A percentile compares a stretch with the other conserved stretches of the same genome.
Conservation (phyloP, 768 basidiomycete species). For the Pleurotus sapidus region DNA sequence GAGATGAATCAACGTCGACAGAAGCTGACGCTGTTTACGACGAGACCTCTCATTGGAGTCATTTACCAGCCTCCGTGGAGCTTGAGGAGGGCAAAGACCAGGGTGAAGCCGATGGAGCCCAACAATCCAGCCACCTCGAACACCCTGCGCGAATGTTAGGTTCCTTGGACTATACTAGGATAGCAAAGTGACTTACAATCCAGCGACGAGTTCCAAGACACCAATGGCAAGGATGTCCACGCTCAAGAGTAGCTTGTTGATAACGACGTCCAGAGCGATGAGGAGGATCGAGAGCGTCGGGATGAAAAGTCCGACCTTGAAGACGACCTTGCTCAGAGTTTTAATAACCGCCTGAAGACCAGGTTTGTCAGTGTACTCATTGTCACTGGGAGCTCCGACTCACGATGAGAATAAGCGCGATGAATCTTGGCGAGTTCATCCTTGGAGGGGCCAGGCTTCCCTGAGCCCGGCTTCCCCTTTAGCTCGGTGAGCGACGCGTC, state of each 20-base stretch:
- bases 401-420: constrained; percentile 22
- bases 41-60: not conserved
- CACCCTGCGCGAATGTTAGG: not conserved
- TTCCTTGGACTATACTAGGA: not conserved
- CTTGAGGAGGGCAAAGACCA: not conserved
- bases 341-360: constrained; percentile 19
- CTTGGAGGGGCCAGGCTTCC: constrained; percentile 21
- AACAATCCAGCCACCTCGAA: constrained; percentile 2
- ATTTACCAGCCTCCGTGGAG: constrained; percentile 2
- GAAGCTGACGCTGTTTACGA: too few relatives aligned
- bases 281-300: constrained; percentile 20
- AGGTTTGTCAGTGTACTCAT: not conserved
- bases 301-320: constrained; percentile 17
- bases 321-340: constrained; percentile 17
- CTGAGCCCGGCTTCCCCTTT: not conserved
- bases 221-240: constrained; percentile 25
- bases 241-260: constrained; percentile 21
- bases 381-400: not conserved
- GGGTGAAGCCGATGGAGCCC: constrained; percentile 5
- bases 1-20: too few relatives aligned
- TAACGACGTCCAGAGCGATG: constrained; percentile 19
- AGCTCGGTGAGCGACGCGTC: constrained; percentile 16
- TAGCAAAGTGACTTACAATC: constrained; percentile 14
- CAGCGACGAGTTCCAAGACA: constrained; percentile 24
- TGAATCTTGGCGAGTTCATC: constrained; percentile 23